phyloP scores from a whole-genome alignment of 2,329 filamentous ascomycete species.

The Cladosporium cucumerinum region DNA sequence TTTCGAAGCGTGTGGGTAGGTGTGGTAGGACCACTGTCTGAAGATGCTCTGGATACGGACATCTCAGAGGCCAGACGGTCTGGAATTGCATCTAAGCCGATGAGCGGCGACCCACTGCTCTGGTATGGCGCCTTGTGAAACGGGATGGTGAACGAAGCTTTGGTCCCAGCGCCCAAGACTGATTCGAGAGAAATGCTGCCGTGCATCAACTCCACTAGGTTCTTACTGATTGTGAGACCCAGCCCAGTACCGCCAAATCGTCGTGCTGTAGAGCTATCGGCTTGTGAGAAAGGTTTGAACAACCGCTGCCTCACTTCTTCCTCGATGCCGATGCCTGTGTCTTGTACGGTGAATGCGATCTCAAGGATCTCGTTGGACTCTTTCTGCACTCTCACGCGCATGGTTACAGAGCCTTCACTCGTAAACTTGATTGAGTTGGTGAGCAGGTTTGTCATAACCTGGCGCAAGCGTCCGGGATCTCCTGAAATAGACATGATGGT shows the following conservation, averaged over 20 bases:
- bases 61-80: slow-evolving; percentile 60
- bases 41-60: slow-evolving; percentile 63
- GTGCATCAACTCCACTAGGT: slow-evolving; percentile 74
- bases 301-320: slow-evolving; percentile 69
- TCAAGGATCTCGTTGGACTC: slow-evolving; percentile 64
- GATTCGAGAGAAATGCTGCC: slow-evolving; percentile 71
- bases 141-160: slow-evolving; percentile 71
- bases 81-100: slow-evolving; percentile 62
- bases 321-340: slow-evolving; percentile 79
- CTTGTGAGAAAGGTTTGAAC: slow-evolving; percentile 79
- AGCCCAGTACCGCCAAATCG: slow-evolving; percentile 77
- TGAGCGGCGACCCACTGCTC: slow-evolving; percentile 44
- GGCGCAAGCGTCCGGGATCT: slow-evolving; percentile 77
- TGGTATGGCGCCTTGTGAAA: slow-evolving; percentile 67
- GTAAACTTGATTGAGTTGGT: slow-evolving; percentile 78
- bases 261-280: slow-evolving; percentile 73
- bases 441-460: slow-evolving; percentile 76
- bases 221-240: slow-evolving; percentile 77
- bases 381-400: slow-evolving; percentile 61
- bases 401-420: slow-evolving; percentile 63
- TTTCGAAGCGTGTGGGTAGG: slow-evolving; percentile 22
- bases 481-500: background rate
- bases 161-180: slow-evolving; percentile 64
- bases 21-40: slow-evolving; percentile 52
- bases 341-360: slow-evolving; percentile 69